Percentiles rank a stretch among this genome's conserved stretches.
Conservation (phyloP, 2,329 filamentous ascomycete species). For the Chaetomium globosum region DNA sequence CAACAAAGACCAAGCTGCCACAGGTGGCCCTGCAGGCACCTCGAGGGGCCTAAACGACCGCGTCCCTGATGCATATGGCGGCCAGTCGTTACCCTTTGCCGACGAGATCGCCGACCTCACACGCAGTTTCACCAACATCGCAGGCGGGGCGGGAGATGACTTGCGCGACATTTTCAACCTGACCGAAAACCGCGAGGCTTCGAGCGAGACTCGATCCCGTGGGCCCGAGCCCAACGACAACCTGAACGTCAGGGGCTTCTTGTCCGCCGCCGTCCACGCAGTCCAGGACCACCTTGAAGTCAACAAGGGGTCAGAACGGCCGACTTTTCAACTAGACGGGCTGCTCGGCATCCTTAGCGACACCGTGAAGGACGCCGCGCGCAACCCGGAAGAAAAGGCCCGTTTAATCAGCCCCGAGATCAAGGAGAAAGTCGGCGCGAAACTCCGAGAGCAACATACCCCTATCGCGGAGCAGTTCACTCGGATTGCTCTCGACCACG, state of each 20-base stretch:
- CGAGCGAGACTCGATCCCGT: conserved; percentile 35
- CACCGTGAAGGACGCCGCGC: conserved; percentile 49
- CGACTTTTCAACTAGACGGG: conserved; percentile 47
- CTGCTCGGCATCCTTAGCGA: conserved; percentile 48
- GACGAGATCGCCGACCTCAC: conserved; percentile 50
- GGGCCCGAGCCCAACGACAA: conserved; percentile 36
- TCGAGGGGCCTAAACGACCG: conserved; percentile 41
- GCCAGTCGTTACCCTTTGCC: conserved; percentile 49
- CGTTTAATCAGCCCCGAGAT: conserved; percentile 51
- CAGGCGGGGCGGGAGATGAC: conserved; percentile 49
- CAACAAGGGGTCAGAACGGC: conserved; percentile 36
- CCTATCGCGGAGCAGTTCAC: conserved; percentile 52
- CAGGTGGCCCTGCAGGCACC: conserved; percentile 24
- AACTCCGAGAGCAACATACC: conserved; percentile 48
- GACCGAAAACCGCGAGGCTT: conserved; percentile 42
- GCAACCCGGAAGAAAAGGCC: conserved; percentile 52
- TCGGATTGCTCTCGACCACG: conserved; percentile 50
- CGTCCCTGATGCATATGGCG: conserved; percentile 48
- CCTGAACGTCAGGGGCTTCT: conserved; percentile 41
- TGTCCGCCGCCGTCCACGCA: conserved; percentile 47
- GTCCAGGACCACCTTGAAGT: conserved; percentile 48
- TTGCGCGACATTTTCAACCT: conserved; percentile 50
- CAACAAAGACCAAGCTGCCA: conserved; percentile 40
- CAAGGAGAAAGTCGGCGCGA: conserved; percentile 48
- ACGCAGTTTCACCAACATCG: conserved; percentile 46